Evolutionary conservation across 306 rosid genomes (phyloP).

Genomic region (Castanopsis chinensis): DNA sequence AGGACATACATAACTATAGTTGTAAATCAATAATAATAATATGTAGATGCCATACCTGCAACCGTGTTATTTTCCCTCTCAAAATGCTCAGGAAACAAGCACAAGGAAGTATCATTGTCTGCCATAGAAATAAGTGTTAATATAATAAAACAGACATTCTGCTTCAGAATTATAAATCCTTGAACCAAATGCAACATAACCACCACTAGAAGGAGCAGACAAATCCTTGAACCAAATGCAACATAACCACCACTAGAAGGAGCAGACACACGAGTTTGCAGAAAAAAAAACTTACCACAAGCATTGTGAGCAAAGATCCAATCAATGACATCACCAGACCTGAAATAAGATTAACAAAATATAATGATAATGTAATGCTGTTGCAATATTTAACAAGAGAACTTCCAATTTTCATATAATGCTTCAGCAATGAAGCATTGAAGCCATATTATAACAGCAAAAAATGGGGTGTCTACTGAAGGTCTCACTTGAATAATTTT

Average conservation of each 20-base stretch:
- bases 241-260: slow-evolving; percentile 1
- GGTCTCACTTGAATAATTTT: background rate
- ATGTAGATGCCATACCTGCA: slow-evolving; percentile 53
- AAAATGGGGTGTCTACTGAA: background rate
- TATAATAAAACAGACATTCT: background rate
- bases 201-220: slow-evolving; percentile 2
- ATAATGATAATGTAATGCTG: background rate
- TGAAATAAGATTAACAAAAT: slow-evolving; percentile 14
- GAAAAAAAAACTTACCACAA: slow-evolving; percentile 65
- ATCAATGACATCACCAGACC: slow-evolving; percentile 91
- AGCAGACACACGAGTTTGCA: background rate
- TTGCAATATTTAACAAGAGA: background rate
- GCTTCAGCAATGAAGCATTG: background rate
- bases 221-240: background rate
- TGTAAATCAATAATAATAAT: background rate
- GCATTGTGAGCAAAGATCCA: slow-evolving; percentile 95
- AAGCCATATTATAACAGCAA: background rate
- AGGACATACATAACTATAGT: too few species aligned
- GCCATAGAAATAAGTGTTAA: slow-evolving; percentile 25
- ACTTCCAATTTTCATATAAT: background rate
- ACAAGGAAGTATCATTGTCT: slow-evolving; percentile 95
- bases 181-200: slow-evolving; percentile 1
- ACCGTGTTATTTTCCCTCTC: slow-evolving; percentile 52
- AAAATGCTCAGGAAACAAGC: slow-evolving; percentile 75
- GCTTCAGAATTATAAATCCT: background rate